A percentile compares a stretch with the other conserved stretches of the same genome.
phyloP scores from a whole-genome alignment of 345 rosid species.

The Acer campestre region DNA sequence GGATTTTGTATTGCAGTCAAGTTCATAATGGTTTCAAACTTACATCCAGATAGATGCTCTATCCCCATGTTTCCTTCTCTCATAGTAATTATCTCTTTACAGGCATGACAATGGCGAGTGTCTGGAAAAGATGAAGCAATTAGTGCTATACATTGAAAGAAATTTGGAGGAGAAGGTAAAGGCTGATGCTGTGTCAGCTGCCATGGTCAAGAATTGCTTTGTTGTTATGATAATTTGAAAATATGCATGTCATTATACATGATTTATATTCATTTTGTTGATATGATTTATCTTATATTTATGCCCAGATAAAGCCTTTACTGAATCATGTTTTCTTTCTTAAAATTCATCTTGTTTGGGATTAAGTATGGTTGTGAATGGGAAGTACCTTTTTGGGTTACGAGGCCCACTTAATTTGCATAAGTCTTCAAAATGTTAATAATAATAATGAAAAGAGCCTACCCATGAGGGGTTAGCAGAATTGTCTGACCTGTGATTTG shows the following conservation, averaged over 20 bases:
- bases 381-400: neutral
- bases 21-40: neutral
- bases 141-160: conserved; percentile 77
- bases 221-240: conserved; percentile 2
- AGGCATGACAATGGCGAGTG: conserved; percentile 93
- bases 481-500: too few relatives aligned
- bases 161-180: conserved; percentile 81
- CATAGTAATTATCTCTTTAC: conserved; percentile 37
- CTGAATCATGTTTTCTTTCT: neutral
- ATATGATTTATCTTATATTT: neutral
- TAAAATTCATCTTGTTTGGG: neutral
- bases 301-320: neutral
- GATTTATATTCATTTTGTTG: too few relatives aligned
- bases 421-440: neutral
- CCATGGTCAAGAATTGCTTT: neutral
- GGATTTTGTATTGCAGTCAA: neutral
- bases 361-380: neutral
- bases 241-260: neutral
- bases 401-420: neutral
- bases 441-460: neutral
- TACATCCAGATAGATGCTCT: conserved; percentile 12
- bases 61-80: conserved; percentile 25
- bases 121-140: conserved; percentile 91
- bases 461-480: too few relatives aligned
- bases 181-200: neutral